Percentiles rank a stretch among this genome's conserved stretches.
Conservation (phyloP, 805 yeast species). For the Cyberlindnera mycetangii region DNA sequence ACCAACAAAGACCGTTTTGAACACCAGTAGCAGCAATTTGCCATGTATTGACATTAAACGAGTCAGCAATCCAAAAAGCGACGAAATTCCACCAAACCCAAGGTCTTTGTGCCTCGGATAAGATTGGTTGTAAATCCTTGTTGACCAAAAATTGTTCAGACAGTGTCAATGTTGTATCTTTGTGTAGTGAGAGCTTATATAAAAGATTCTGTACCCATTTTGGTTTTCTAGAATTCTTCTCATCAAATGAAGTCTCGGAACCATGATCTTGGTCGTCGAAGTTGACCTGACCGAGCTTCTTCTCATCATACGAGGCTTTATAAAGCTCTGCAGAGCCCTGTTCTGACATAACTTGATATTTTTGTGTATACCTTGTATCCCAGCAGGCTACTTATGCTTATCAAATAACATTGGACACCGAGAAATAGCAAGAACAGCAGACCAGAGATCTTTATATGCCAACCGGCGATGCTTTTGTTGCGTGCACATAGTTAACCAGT, state of each 20-base stretch:
- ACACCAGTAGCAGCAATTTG: conserved; percentile 89
- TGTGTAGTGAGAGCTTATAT: conserved; percentile 20
- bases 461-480: neutral
- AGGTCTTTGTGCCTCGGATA: conserved; percentile 60
- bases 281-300: conserved; percentile 6
- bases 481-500: conserved; percentile 1
- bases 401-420: too few species aligned
- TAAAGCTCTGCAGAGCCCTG: neutral
- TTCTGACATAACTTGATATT: neutral
- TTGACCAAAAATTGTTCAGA: conserved; percentile 69
- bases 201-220: conserved; percentile 11
- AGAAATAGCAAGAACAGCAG: too few species aligned
- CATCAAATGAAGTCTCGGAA: conserved; percentile 9
- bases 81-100: conserved; percentile 86
- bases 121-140: conserved; percentile 73
- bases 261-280: conserved; percentile 13
- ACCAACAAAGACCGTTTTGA: conserved; percentile 76
- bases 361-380: neutral
- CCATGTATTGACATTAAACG: conserved; percentile 89
- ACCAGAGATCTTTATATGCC: too few species aligned
- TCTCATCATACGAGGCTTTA: conserved; percentile 2
- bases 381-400: too few species aligned
- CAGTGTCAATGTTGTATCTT: conserved; percentile 39
- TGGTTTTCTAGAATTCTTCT: conserved; percentile 6
- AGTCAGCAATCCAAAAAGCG: conserved; percentile 85